A percentile compares a stretch with the other conserved stretches of the same genome.
phyloP scores from a whole-genome alignment of 176 grass and related monocot genomes.

The Aegilops speltoides region DNA sequence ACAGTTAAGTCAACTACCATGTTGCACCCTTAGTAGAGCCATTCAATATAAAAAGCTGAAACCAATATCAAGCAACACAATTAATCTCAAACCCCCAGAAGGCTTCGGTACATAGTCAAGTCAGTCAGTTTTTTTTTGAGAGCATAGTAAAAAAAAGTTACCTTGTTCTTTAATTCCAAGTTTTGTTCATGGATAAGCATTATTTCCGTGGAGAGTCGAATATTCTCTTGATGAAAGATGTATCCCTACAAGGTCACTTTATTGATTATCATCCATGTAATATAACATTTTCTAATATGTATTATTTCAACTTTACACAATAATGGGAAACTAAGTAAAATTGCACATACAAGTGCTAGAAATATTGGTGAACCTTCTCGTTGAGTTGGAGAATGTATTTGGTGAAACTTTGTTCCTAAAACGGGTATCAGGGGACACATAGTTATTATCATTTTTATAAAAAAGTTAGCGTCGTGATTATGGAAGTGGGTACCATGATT shows the following conservation, averaged over 20 bases:
- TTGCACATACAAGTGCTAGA: neutral
- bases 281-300: neutral
- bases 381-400: neutral
- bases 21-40: neutral
- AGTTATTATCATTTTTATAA: neutral
- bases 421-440: neutral
- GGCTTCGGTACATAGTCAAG: neutral
- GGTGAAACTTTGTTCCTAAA: neutral
- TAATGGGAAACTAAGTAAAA: neutral
- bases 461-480: neutral
- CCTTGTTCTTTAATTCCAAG: neutral
- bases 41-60: neutral
- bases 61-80: neutral
- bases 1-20: neutral
- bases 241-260: neutral
- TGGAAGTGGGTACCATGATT: neutral
- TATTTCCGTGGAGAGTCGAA: neutral
- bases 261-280: neutral
- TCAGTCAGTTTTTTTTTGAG: neutral
- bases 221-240: neutral
- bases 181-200: neutral
- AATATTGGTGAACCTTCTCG: neutral
- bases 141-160: neutral
- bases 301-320: neutral
- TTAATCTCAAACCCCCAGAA: neutral